Base-by-base conservation (phyloP, 208 protist species). In the Crithidia acanthocephali region DNA sequence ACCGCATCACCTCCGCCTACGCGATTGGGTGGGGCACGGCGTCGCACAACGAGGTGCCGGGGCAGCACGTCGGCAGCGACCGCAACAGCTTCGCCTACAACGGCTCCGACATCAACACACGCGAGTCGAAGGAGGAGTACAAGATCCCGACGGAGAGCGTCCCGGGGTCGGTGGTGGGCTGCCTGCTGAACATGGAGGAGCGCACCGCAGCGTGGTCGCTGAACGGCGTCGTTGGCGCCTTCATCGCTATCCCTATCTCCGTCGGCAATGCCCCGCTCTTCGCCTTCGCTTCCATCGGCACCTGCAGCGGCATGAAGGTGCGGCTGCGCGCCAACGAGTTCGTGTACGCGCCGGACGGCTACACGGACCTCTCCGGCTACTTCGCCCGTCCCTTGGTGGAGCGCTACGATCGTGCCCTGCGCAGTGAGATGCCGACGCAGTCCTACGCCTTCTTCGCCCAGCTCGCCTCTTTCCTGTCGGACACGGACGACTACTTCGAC, bases 31-130 rank as follows among this genome's bases (percentile, higher is more conserved):
- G 92, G 90, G 92, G 92, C 59, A 94, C 92, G 10, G 50, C 72
- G 62, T 47, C 81, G 60, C 92, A 97, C 80, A 81, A 72, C 27
- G 87, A 95, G 33, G 85, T 94, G 33, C 90, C 92, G 11, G 88
- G 84, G 25, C 88, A 94, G 63, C 92, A 95, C 72, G 90, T 97
- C 30, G 92, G 92, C 64, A 94, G 88, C 69, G 92, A 97, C 70
- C 77, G 69, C 52, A 76, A 70, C 61, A 97, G 92, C 68, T 95
- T 97, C 78, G 86, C 86, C 32, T 97, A 93, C 81, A 92, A 85
- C 45, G 92, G 92, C 11, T 88, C 60, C 57, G 85, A 92, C 28
- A 70, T 97, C 53, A 83, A 83, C 18, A 84, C 80, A 7, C 74
- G 80, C 28, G 82, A 87, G 56, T 79, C 61, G 27, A 87, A 92